Percentiles rank a stretch among this genome's conserved stretches.
These are phyloP conservation scores for Talaromyces sp. DNA, from an alignment of 2,329 filamentous ascomycete species.

Conservation along the genomic window DNA sequence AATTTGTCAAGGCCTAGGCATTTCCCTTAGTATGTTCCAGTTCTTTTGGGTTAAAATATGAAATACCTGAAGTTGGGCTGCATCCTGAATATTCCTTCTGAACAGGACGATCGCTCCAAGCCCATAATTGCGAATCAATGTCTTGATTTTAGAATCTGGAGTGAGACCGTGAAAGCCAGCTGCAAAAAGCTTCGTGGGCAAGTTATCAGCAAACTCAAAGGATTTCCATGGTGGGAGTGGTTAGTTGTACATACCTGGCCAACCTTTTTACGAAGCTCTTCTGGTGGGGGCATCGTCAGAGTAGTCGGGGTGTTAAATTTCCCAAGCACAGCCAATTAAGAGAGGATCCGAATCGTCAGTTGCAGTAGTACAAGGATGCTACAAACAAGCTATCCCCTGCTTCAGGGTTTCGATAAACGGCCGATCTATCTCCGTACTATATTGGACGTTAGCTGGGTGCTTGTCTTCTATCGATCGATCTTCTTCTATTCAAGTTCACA, in stretches of 20 bases:
- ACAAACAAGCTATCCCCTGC: not conserved
- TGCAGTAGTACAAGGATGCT: not conserved
- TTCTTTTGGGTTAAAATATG: not conserved
- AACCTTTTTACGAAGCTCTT: constrained; percentile 24
- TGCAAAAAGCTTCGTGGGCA: constrained; percentile 35
- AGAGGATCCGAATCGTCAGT: not conserved
- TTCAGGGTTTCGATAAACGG: not conserved
- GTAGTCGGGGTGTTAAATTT: not conserved
- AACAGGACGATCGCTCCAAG: constrained; percentile 42
- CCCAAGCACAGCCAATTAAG: not conserved
- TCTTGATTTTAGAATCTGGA: constrained; percentile 38
- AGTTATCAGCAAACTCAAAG: not conserved
- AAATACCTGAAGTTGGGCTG: constrained; percentile 33
- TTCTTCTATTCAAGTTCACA: not conserved
- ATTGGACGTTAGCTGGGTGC: not conserved
- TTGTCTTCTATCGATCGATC: not conserved
- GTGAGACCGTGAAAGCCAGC: constrained; percentile 40
- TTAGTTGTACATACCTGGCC: constrained; percentile 27
- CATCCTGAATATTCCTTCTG: constrained; percentile 36
- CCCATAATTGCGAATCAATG: constrained; percentile 37
- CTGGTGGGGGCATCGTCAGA: not conserved
- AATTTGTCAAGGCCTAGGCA: constrained; percentile 26
- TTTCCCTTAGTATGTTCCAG: constrained; percentile 6
- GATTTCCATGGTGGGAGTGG: not conserved
- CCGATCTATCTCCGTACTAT: not conserved